Conservation (phyloP, 2,329 filamentous ascomycete species). For the Emmonsiellopsis sp. region DNA sequence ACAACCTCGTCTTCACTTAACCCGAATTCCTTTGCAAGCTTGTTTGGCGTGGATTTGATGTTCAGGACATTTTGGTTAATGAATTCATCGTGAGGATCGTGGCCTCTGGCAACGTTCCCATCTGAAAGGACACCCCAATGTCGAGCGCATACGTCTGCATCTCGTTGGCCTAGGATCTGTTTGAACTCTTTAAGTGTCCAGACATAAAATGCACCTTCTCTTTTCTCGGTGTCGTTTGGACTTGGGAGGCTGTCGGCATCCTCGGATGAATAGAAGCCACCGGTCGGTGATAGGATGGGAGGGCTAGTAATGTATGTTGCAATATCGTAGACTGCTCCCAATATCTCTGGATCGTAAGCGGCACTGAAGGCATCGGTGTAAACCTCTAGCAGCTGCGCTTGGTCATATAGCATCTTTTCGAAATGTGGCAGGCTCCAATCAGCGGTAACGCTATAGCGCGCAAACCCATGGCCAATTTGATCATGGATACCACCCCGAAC, state of each 20-base stretch:
- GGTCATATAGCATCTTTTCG: constrained; percentile 94
- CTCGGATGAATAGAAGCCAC: constrained; percentile 80
- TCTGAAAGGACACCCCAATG: constrained; percentile 79
- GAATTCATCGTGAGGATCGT: constrained; percentile 89
- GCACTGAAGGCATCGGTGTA: constrained; percentile 80
- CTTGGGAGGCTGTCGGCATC: constrained; percentile 76
- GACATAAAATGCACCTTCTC: constrained; percentile 87
- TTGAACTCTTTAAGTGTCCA: constrained; percentile 88
- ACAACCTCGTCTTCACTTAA: constrained; percentile 61
- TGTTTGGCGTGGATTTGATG: constrained; percentile 56
- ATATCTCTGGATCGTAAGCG: constrained; percentile 59
- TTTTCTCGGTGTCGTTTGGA: constrained; percentile 67
- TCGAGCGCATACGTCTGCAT: constrained; percentile 64
- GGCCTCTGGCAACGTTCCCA: constrained; percentile 73
- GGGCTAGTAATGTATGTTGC: constrained; percentile 73
- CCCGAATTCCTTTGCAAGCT: constrained; percentile 66
- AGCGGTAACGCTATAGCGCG: constrained; percentile 77
- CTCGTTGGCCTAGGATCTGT: constrained; percentile 58
- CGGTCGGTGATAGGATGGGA: constrained; percentile 57
- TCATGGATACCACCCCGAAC: constrained; percentile 62
- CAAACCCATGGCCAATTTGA: constrained; percentile 68
- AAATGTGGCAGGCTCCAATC: constrained; percentile 96
- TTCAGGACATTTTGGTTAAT: constrained; percentile 85
- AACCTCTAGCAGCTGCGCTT: constrained; percentile 71
- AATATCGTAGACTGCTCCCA: constrained; percentile 70